Base-by-base conservation (phyloP, 2,329 filamentous ascomycete species). In the Blumeriella jaapii region DNA sequence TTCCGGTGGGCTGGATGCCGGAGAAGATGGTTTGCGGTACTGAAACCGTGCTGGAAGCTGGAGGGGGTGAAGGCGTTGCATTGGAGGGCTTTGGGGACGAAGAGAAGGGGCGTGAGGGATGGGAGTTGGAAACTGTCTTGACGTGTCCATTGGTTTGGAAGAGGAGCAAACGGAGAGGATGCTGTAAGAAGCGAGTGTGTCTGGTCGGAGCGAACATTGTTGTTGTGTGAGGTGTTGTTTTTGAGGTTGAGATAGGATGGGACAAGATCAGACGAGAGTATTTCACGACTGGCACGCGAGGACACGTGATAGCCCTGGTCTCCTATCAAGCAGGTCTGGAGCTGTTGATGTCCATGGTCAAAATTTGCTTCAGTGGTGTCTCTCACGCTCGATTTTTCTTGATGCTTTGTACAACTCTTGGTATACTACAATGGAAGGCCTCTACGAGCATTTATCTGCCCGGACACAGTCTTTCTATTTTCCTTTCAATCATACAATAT, bases 1-100 rank as follows among this genome's bases (percentile, higher is more conserved):
- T 70, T 22, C 89, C 91, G 0, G 91, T 98, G 12, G 91, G 91
- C 59, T 98, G 91, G 50, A 98, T 98, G 34, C 87, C 91, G 3
- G 91, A 96, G 65, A 98, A 95, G 52, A 96, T 74, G 40, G 80
- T 67, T 36, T 66, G 52, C 4, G 43, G 23, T 14, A 35, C 31
- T 12, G 40, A 9, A 15, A 18, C 9, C 31, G 23, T 25, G 11
- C 20, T 26, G 10, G 13, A 24, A 23, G n/a, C 28, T n/a, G 8
- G 34, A 13, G 12, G 26, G 30, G 23, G 17, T 22, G 23, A 26
- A 30, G 31, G 17, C 19, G 13, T 20, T 13, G 24, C 14, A 17
- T 31, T 15, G 30, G 14, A 24, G n/a, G n/a, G 35, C 4, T n/a
- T 14, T 4, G 31, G n/a, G 14, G 36, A 15, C 11, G 27, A 34